Evolutionary conservation across 768 basidiomycete genomes (phyloP).

Genomic region (Leccinum variicolor): DNA sequence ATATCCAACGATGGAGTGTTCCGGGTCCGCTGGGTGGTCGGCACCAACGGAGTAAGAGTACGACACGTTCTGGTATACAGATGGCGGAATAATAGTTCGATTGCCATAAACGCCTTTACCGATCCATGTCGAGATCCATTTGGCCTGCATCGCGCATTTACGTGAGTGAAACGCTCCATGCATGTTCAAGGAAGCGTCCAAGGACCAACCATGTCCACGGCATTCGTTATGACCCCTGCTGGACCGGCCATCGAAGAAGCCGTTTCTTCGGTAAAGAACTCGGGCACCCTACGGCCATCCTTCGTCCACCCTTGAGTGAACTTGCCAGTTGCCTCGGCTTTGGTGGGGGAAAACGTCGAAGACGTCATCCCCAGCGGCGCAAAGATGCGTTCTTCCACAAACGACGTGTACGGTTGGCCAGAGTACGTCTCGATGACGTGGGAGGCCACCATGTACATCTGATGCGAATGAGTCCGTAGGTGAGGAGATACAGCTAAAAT

Average conservation of each 20-base stretch:
- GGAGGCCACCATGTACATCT: slow-evolving; percentile 39
- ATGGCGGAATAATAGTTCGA: slow-evolving; percentile 31
- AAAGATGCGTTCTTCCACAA: slow-evolving; percentile 44
- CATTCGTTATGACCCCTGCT: slow-evolving; percentile 42
- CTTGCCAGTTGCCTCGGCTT: slow-evolving; percentile 32
- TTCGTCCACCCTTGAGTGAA: slow-evolving; percentile 33
- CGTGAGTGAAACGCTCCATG: neutral
- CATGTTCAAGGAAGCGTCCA: neutral
- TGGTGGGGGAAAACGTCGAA: slow-evolving; percentile 36
- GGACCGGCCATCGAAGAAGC: slow-evolving; percentile 33
- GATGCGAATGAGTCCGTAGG: neutral
- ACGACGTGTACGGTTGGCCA: slow-evolving; percentile 33
- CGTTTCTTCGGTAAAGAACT: slow-evolving; percentile 26
- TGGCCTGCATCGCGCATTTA: slow-evolving; percentile 24
- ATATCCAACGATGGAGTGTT: slow-evolving; percentile 35
- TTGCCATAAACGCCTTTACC: slow-evolving; percentile 32
- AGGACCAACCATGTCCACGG: slow-evolving; percentile 39
- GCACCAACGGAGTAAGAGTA: slow-evolving; percentile 27
- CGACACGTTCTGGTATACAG: slow-evolving; percentile 29
- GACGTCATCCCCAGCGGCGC: slow-evolving; percentile 38
- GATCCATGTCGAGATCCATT: slow-evolving; percentile 38
- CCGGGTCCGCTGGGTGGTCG: slow-evolving; percentile 5
- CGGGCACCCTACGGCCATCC: slow-evolving; percentile 33
- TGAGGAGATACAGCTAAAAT: neutral
- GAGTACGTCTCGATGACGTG: slow-evolving; percentile 35